A percentile compares a stretch with the other conserved stretches of the same genome.
phyloP scores from a whole-genome alignment of 768 basidiomycete species.

The Megacollybia marginata region DNA sequence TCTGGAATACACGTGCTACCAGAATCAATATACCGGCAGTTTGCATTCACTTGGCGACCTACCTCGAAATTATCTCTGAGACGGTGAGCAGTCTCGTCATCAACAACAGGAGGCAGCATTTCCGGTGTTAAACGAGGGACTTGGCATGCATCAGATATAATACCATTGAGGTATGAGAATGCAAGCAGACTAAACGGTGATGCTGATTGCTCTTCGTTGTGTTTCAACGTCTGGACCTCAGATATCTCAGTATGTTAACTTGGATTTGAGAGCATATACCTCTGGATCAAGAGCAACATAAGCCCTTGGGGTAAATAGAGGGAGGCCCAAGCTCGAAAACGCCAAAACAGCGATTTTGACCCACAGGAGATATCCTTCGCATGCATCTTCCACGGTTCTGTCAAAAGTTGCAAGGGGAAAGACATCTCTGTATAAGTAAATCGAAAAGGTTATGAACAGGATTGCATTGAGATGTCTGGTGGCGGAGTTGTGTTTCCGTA shows the following conservation, averaged over 20 bases:
- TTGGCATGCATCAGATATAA: conserved; percentile 21
- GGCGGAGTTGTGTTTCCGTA: conserved; percentile 1
- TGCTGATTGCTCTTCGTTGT: conserved; percentile 38
- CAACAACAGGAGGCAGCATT: conserved; percentile 24
- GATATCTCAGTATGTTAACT: conserved; percentile 1
- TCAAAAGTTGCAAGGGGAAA: conserved; percentile 53
- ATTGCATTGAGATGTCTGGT: conserved; percentile 41
- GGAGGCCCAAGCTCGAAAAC: conserved; percentile 38
- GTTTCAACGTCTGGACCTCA: conserved; percentile 1
- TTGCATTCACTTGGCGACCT: no score
- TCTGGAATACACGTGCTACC: conserved; percentile 28
- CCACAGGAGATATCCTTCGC: conserved; percentile 47
- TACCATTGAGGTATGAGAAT: conserved; percentile 31
- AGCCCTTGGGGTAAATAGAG: conserved; percentile 45
- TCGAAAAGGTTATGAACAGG: conserved; percentile 34
- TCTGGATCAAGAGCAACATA: conserved; percentile 53
- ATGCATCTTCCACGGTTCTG: conserved; percentile 36
- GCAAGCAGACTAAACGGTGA: conserved; percentile 30
- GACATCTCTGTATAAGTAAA: conserved; percentile 51
- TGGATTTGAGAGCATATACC: conserved; percentile 7
- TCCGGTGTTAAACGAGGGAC: conserved; percentile 22
- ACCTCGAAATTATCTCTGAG: conserved; percentile 14
- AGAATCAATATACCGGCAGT: no score
- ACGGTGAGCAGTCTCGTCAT: conserved; percentile 19
- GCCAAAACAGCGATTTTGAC: conserved; percentile 37